These are phyloP conservation scores for Chrysochromulina parva DNA, from an alignment of 78 protist genomes.

Conservation along the genomic window DNA sequence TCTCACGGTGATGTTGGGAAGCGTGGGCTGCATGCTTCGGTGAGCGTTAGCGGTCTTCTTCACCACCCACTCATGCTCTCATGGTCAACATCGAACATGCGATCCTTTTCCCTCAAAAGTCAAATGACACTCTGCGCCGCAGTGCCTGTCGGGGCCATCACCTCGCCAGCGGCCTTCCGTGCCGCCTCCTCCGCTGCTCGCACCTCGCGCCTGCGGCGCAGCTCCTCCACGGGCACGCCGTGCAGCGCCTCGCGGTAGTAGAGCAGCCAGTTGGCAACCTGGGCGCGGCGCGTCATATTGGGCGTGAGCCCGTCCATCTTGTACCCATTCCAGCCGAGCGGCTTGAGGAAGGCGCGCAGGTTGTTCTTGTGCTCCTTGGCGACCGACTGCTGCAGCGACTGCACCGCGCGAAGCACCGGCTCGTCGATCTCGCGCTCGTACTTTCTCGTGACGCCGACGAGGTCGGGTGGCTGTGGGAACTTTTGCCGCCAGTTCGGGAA, in stretches of 20 bases:
- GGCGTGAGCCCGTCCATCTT: constrained; percentile 5
- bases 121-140: neutral
- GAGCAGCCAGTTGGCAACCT: constrained; percentile 10
- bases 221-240: neutral
- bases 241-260: constrained; percentile 7
- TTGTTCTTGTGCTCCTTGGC: neutral
- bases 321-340: neutral
- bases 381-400: constrained; percentile 10
- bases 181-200: neutral
- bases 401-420: constrained; percentile 11
- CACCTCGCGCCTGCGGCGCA: neutral
- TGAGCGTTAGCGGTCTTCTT: no score
- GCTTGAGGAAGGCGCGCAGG: neutral
- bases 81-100: no score
- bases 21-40: no score
- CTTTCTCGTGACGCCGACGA: neutral
- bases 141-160: neutral
- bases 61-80: no score
- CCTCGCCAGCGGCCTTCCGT: no score
- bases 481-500: neutral
- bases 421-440: neutral
- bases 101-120: neutral
- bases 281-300: constrained; percentile 23
- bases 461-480: constrained; percentile 9
- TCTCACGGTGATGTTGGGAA: no score